phyloP scores from a whole-genome alignment of 495 filamentous ascomycete species.

The Evernia prunastri region DNA sequence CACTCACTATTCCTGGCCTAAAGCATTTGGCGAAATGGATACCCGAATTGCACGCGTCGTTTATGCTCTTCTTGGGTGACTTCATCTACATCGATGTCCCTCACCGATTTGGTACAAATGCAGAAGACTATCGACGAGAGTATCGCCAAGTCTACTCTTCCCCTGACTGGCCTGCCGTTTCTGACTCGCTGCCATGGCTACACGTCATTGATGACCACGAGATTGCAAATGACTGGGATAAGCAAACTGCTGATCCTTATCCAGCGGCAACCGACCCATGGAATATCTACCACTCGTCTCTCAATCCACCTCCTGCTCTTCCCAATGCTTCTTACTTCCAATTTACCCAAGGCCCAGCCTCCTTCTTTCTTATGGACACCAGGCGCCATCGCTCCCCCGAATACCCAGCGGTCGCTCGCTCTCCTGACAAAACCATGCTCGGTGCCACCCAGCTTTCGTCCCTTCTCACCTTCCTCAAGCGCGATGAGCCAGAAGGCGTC shows the following conservation, averaged over 20 bases:
- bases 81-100: constrained; percentile 98
- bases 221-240: constrained; percentile 84
- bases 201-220: constrained; percentile 96
- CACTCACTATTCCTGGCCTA: constrained; percentile 73
- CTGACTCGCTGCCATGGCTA: constrained; percentile 71
- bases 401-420: constrained; percentile 43
- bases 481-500: constrained; percentile 63
- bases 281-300: constrained; percentile 72
- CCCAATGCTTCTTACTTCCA: constrained; percentile 67
- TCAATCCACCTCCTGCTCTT: constrained; percentile 65
- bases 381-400: constrained; percentile 71
- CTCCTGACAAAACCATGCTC: constrained; percentile 73
- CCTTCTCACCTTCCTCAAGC: constrained; percentile 66
- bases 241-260: constrained; percentile 67
- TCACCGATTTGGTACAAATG: constrained; percentile 60
- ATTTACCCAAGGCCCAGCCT: constrained; percentile 82
- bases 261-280: constrained; percentile 76
- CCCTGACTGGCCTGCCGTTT: constrained; percentile 71
- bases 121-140: constrained; percentile 75
- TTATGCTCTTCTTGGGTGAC: constrained; percentile 98
- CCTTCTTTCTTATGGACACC: constrained; percentile 93
- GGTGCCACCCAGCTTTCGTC: constrained; percentile 71
- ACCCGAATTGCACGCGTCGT: constrained; percentile 59
- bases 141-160: constrained; percentile 92
- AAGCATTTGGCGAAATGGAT: constrained; percentile 57